Base-by-base conservation (phyloP, 2,329 filamentous ascomycete species). In the Aspergillus sp. region DNA sequence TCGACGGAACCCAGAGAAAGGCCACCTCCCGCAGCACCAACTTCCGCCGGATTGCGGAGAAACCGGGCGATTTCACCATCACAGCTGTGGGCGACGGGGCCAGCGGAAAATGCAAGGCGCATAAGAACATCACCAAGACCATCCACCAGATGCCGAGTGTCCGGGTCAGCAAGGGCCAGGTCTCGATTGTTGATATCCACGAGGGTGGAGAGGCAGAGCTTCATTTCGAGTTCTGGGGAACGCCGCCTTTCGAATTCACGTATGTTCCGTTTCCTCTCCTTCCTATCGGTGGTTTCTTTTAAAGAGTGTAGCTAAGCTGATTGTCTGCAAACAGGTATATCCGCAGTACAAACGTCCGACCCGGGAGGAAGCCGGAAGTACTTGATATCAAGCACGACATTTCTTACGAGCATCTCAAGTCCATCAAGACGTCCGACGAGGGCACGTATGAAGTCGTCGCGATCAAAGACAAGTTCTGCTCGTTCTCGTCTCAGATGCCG, bases 361-460 rank as follows among this genome's bases (percentile, higher is more conserved):
- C 80, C 64, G 81, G 82, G 1, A 83, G 86, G 58, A 82, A 78
- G 52, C 77, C 80, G 24, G 72, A 79, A 48, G 75, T 98, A 20
- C 70, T 98, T 12, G 93, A 98, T 64, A 95, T 93, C 43, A 77
- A 84, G 47, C 86, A 91, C 45, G 88, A 95, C 48, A 71, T 82
- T 12, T 89, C 82, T 30, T 75, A 88, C 41, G 85, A 93, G 50
- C 74, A 85, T 57, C 79, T 67, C 51, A 88, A 93, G 71, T 75
- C 77, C 15, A 75, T 96, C 48, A 79, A 79, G 48, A 86, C 88
- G 15, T 86, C 81, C 47, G 84, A 94, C 54, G 91, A 96, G 68
- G 91, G 91, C 30, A 94, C 86, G 45, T 98, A 98, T 55, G 91
- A 98, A 64, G 89, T 98, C 12, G 84, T 96, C 17, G 81, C 85